Evolutionary conservation across 768 basidiomycete genomes (phyloP), one percentile per base, ranked within the genome.

Genomic region (Steccherinum ochraceum): DNA sequence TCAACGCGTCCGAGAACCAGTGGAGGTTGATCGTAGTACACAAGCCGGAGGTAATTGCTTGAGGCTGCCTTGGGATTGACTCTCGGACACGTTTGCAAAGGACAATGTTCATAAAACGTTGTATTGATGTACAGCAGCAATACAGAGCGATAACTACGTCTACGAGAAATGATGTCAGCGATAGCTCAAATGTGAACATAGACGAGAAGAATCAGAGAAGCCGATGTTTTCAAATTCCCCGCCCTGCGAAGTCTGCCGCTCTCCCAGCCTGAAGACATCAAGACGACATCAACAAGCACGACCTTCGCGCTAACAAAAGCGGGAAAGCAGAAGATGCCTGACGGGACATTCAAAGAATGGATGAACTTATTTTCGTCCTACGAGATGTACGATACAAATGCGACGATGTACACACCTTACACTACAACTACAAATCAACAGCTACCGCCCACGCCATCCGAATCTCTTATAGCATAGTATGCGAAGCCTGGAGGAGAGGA

Each of bases 331-430:
- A 59, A 61, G 63, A 57, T 58, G 66, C 60, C 63, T 58, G 47
- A 61, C 55, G 55, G 63, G 70, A 69, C 66, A 67, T 71, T 86
- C 84, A 84, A 86, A 74, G 84, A 86, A 86, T 86, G 84, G 84
- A 86, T 86, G 77, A 86, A 85, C 84, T 86, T 78, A 67, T 69
- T 86, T 83, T 86, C 83, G 72, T 85, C 83, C 66, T 69, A 50
- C 18, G 40, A 41, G 3, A 12, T 5, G 26, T 21, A 39, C 43
- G 46, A 24, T 16, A 50, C 20, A 26, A 42, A n/a, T 45, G 24
- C 10, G 24, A 45, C 5, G 18, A 23, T 52, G 23, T 11, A 58
- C 58, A 52, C 41, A 60, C 53, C 46, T 50, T 41, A 13, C 16
- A 23, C 13, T 16, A 48, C 19, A 24, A 26, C 12, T 43, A 40